Conservation (phyloP, 140 eudicot genomes). For the Flaveria floridana region DNA sequence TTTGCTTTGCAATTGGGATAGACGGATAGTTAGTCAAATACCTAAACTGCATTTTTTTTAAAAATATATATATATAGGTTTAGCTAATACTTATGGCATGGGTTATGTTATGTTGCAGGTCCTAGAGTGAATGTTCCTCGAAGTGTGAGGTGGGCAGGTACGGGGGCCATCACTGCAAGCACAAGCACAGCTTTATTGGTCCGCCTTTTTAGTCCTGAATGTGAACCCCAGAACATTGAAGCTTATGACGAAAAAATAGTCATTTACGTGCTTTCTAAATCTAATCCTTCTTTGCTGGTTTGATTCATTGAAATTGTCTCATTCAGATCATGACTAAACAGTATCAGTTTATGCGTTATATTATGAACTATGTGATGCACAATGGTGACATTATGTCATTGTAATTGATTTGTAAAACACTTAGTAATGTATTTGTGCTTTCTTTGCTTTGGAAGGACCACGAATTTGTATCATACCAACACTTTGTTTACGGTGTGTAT, state of each 20-base stretch:
- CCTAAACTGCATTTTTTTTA: no score
- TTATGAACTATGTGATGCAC: not conserved
- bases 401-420: not conserved
- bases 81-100: not conserved
- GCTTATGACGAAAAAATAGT: conserved; percentile 61
- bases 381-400: not conserved
- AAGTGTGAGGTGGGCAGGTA: conserved; percentile 88
- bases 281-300: no score
- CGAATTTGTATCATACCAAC: not conserved
- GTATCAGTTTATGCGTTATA: not conserved
- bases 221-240: conserved; percentile 92
- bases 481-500: not conserved
- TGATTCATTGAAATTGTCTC: no score
- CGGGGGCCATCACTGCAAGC: conserved; percentile 85
- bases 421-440: not conserved
- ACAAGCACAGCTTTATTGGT: conserved; percentile 78
- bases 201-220: conserved; percentile 83
- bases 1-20: no score
- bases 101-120: conserved; percentile 46
- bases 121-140: conserved; percentile 82
- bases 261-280: not conserved
- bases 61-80: no score
- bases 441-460: not conserved
- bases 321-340: not conserved
- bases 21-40: no score